Conservation (phyloP, 1,284 basidiomycete genomes). For the Cutaneotrichosporon curvatum region DNA sequence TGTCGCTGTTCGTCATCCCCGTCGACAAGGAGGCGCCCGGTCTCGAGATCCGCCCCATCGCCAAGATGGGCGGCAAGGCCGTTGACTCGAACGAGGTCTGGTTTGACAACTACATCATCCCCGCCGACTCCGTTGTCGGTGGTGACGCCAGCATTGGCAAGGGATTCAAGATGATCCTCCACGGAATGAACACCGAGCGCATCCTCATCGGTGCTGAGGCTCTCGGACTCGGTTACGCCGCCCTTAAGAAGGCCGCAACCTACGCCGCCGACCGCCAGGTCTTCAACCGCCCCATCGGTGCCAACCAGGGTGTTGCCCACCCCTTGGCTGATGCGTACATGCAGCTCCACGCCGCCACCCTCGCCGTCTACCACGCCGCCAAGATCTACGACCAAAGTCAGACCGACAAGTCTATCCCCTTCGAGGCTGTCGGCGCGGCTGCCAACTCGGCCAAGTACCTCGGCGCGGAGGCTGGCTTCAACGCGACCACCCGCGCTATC, state of each 20-base stretch:
- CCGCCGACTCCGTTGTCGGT: slow-evolving; percentile 9
- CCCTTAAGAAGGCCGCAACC: slow-evolving; percentile 9
- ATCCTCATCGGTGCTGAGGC: slow-evolving; percentile 47
- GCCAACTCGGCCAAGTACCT: slow-evolving; percentile 17
- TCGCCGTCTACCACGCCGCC: slow-evolving; percentile 16
- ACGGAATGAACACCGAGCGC: slow-evolving; percentile 45
- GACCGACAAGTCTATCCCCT: slow-evolving; percentile 8
- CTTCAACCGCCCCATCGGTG: slow-evolving; percentile 16
- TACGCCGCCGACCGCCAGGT: slow-evolving; percentile 16
- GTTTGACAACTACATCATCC: slow-evolving; percentile 17
- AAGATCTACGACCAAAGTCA: slow-evolving; percentile 14
- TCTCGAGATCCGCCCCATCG: slow-evolving; percentile 9
- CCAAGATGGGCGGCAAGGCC: slow-evolving; percentile 15
- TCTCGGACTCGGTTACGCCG: slow-evolving; percentile 33
- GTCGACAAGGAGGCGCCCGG: slow-evolving; percentile 14
- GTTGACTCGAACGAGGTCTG: slow-evolving; percentile 18
- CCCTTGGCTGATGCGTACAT: slow-evolving; percentile 20
- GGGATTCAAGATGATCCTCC: slow-evolving; percentile 43
- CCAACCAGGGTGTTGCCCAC: slow-evolving; percentile 20
- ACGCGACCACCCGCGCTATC: slow-evolving; percentile 14
- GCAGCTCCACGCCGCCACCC: slow-evolving; percentile 14
- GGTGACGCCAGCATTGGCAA: slow-evolving; percentile 29
- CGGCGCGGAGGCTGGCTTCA: slow-evolving; percentile 15
- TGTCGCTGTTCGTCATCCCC: slow-evolving; percentile 14
- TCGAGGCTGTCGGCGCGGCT: slow-evolving; percentile 11